These are phyloP conservation scores for Amborella trichopoda DNA, from an alignment of 164 flowering plant species.

Conservation along the genomic window DNA sequence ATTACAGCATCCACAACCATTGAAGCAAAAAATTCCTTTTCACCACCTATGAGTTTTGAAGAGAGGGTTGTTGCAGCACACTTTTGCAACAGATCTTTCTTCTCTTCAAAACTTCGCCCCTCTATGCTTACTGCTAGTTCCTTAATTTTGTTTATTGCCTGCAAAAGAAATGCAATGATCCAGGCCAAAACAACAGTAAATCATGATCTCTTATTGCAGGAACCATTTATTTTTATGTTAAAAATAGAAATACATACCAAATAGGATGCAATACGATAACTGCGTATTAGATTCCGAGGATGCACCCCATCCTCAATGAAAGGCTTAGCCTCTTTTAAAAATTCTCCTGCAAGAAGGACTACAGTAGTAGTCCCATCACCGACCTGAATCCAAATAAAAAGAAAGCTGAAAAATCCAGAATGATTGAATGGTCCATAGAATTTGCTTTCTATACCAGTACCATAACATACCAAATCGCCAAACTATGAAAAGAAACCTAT, in stretches of 20 bases:
- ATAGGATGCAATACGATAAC: slow-evolving; percentile 61
- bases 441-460: too few species aligned
- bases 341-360: slow-evolving; percentile 90
- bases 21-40: slow-evolving; percentile 90
- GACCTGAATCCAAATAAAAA: slow-evolving; percentile 36
- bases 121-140: slow-evolving; percentile 86
- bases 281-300: slow-evolving; percentile 79
- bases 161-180: slow-evolving; percentile 2
- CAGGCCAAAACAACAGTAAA: not conserved
- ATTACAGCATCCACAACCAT: slow-evolving; percentile 97
- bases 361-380: slow-evolving; percentile 99
- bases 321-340: slow-evolving; percentile 94
- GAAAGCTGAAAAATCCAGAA: slow-evolving; percentile 1
- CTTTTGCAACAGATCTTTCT: slow-evolving; percentile 69
- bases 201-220: not conserved
- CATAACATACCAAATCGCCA: too few species aligned
- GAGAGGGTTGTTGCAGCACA: slow-evolving; percentile 97
- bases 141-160: slow-evolving; percentile 84
- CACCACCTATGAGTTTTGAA: slow-evolving; percentile 96
- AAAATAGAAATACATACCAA: slow-evolving; percentile 32
- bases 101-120: slow-evolving; percentile 82
- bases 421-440: too few species aligned
- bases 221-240: not conserved
- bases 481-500: too few species aligned
- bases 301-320: slow-evolving; percentile 96